phyloP scores from a whole-genome alignment of 179 eudicot genomes.

The Spinacia oleracea region DNA sequence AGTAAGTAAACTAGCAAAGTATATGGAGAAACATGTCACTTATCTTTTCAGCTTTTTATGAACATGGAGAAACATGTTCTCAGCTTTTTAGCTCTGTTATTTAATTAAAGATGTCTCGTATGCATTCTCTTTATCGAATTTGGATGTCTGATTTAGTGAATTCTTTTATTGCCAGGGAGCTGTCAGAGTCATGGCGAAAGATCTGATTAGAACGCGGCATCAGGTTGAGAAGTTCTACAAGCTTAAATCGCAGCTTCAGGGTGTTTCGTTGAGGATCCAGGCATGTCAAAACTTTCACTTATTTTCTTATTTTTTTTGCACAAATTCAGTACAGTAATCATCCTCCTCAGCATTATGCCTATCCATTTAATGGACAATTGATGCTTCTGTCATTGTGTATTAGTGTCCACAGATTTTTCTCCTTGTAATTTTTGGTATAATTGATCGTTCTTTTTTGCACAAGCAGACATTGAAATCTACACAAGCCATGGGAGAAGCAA shows the following conservation, averaged over 20 bases:
- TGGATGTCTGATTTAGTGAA: constrained; percentile 7
- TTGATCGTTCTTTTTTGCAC: constrained; percentile 7
- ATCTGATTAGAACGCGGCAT: constrained; percentile 91
- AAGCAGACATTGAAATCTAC: constrained; percentile 90
- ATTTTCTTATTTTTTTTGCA: not conserved
- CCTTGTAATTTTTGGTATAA: not conserved
- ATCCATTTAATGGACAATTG: not conserved
- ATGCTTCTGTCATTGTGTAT: not conserved
- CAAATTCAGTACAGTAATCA: not conserved
- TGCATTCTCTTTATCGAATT: not conserved
- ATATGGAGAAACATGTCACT: not conserved
- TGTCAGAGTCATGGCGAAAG: constrained; percentile 97
- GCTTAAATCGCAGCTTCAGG: constrained; percentile 98
- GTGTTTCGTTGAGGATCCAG: constrained; percentile 96
- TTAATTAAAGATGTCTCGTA: not conserved
- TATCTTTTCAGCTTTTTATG: too few species aligned
- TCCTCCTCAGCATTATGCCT: not conserved
- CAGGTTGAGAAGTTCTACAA: constrained; percentile 92
- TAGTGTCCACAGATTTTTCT: not conserved
- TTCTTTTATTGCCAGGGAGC: constrained; percentile 67
- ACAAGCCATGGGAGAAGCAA: constrained; percentile 99
- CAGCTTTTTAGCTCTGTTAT: not conserved
- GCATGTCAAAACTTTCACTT: constrained; percentile 27
- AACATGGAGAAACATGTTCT: not conserved
- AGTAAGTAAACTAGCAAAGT: too few species aligned